Base-by-base conservation (phyloP, 305 asterid genomes). In the Fraxinus paxiana region DNA sequence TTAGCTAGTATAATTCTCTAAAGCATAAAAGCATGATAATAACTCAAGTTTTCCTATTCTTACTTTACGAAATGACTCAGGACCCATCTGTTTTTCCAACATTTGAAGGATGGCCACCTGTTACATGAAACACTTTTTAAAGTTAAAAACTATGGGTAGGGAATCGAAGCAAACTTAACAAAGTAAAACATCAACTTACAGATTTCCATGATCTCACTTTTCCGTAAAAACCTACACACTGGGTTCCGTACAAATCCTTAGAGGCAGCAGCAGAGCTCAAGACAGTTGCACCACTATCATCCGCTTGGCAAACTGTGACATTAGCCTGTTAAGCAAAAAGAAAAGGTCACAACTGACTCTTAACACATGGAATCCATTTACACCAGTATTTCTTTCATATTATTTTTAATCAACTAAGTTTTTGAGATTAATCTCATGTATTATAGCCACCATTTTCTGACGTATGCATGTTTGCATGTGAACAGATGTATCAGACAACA, bases 21-120 rank as follows among this genome's bases (percentile, higher is more conserved):
- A 72, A 22, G 71, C 51, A 31, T 15, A 65, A 76, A 41, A 38
- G 22, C 37, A 69, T 30, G 37, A 69, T 61, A 75, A 26, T 22
- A 41, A 6, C 34, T 51, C 63, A 38, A 61, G 82, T 34, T 82
- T 75, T 82, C 61, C 67, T 81, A 35, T 77, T 79, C 94, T 85
- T 89, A 96, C 99, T 90, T 94, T 96, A 72, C 99, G 94, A 78
- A 96, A 96, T 37, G 98, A 88, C 92, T 96, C 99, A 1, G 99
- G 99, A 80, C 99, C 99, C 99, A 96, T 96, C 89, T 96, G 99
- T 83, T 96, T 96, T 87, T 96, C 99, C 87, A 96, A 84, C 98
- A 96, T 96, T 87, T 96, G 99, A 81, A 96, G 97, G 82, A 96
- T 87, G 30, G 98, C 98, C 84, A 96, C 96, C 98, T 96, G 83